phyloP scores from a whole-genome alignment of 2,329 filamentous ascomycete genomes.

The Cordyceps cicadae region DNA sequence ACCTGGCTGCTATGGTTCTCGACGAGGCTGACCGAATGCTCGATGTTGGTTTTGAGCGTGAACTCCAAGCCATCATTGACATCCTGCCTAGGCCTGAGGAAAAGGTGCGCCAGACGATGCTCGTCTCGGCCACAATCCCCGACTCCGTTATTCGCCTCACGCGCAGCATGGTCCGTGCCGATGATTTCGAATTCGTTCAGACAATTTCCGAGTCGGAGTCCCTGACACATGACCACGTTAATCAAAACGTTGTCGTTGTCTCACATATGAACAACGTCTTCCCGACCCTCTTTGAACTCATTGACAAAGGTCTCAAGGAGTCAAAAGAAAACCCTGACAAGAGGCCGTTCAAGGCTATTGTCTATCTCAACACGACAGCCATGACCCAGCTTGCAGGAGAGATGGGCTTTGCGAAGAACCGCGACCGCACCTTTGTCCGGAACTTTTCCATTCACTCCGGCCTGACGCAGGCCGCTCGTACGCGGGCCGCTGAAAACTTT shows the following conservation, averaged over 20 bases:
- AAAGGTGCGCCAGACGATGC: constrained; percentile 75
- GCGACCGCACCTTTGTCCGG: constrained; percentile 28
- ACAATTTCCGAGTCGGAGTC: constrained; percentile 76
- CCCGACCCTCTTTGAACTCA: constrained; percentile 70
- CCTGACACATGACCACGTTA: constrained; percentile 76
- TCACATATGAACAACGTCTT: constrained; percentile 65
- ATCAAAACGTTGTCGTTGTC: constrained; percentile 65
- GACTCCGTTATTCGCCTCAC: constrained; percentile 74
- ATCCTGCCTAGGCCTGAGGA: constrained; percentile 54
- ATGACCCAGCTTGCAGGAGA: constrained; percentile 58
- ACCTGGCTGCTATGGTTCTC: constrained; percentile 85
- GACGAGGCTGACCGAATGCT: constrained; percentile 98
- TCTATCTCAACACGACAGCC: constrained; percentile 78
- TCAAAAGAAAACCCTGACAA: constrained; percentile 29
- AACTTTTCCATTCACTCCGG: constrained; percentile 67
- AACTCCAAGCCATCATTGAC: constrained; percentile 52
- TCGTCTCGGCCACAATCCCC: constrained; percentile 93
- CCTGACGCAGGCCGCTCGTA: constrained; percentile 62
- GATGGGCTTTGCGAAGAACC: constrained; percentile 32
- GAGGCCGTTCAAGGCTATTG: constrained; percentile 84
- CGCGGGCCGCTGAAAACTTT: constrained; percentile 64
- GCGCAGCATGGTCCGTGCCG: constrained; percentile 64
- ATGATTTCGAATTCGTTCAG: constrained; percentile 79
- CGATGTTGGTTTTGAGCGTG: constrained; percentile 76
- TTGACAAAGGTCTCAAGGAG: constrained; percentile 49